Base-by-base conservation (phyloP, 1,284 basidiomycete species). In the Ceratobasidium sp. region DNA sequence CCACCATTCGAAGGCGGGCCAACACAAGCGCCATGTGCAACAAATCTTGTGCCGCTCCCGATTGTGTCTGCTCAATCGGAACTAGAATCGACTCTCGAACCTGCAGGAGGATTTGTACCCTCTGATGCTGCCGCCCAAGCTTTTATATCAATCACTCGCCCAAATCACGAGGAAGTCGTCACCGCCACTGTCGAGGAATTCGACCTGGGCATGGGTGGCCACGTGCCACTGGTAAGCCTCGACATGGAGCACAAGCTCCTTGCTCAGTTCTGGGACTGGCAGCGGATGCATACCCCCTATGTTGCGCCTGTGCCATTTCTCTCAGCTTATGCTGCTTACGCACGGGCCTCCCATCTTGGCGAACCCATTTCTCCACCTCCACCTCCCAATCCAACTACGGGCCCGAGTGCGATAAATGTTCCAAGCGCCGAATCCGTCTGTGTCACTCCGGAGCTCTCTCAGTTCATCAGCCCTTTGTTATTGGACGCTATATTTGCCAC, bases 221-320 rank as follows among this genome's bases (percentile, higher is more conserved):
- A 50, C 33, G 59, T 60, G 45, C 69, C 69, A 48, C 41, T 51
- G 1, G 22, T 48, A 22, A 73, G 59, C 27, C 48, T 73, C 47
- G 69, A 50, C 2, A 36, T 48, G 2, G 69, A 73, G 44, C 69
- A 73, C 44, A 54, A 73, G 27, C 31, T 73, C 15, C 59, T 73
- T 19, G 69, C 69, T 27, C 59, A 73, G 24, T 73, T 73, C 44
- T 73, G 69, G 69, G 69, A 62, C 69, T 73, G 69, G 69, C 69
- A 73, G 36, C 69, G 69, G 8, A 73, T 62, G 69, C 69, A 73
- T 44, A 15, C 62, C 11, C 69, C 69, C 8, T 73, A 51, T 19
- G 69, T 73, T 14, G 69, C 69, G 11, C 69, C 69, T 17, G 59
- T 63, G 4, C 69, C 69, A 51, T 73, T 73, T 33, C 69, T 73